phyloP scores from a whole-genome alignment of 2,329 filamentous ascomycete species.

The Talaromyces sp. region DNA sequence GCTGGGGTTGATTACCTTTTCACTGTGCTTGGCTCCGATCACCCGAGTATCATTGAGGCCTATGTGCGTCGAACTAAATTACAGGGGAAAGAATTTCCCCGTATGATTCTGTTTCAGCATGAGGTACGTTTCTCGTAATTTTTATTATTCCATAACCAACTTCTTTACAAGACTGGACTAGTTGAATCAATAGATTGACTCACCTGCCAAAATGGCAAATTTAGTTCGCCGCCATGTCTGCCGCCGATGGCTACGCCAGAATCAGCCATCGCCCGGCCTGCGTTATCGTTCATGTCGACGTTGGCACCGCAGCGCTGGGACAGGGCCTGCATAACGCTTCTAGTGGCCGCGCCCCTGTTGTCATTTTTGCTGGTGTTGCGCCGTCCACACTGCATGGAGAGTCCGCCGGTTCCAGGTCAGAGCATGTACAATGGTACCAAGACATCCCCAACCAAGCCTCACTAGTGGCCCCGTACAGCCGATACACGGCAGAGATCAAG shows the following conservation, averaged over 20 bases:
- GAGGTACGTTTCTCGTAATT: slow-evolving; percentile 16
- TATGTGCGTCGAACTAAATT: slow-evolving; percentile 21
- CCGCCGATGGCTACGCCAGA: slow-evolving; percentile 21
- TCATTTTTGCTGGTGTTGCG: slow-evolving; percentile 72
- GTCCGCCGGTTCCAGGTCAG: slow-evolving; percentile 66
- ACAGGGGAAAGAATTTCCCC: slow-evolving; percentile 19
- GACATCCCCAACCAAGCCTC: slow-evolving; percentile 74
- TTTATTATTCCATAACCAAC: neutral
- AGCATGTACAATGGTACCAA: slow-evolving; percentile 81
- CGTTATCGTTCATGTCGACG: slow-evolving; percentile 73
- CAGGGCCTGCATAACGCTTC: slow-evolving; percentile 74
- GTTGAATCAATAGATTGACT: neutral
- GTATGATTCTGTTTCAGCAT: slow-evolving; percentile 22
- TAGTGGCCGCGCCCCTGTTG: slow-evolving; percentile 64
- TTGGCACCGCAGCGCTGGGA: slow-evolving; percentile 72
- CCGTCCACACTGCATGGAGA: slow-evolving; percentile 72
- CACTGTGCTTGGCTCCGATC: slow-evolving; percentile 21
- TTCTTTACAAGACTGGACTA: neutral
- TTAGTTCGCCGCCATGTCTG: slow-evolving; percentile 22
- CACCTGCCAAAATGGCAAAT: neutral
- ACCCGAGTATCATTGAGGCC: slow-evolving; percentile 22
- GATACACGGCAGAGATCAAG: slow-evolving; percentile 77
- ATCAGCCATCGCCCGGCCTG: slow-evolving; percentile 34
- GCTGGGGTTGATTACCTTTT: slow-evolving; percentile 21
- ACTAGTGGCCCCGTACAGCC: slow-evolving; percentile 77